These are phyloP conservation scores for Fusarium sp. DNA, from an alignment of 2,329 filamentous ascomycete genomes.

Conservation along the genomic window DNA sequence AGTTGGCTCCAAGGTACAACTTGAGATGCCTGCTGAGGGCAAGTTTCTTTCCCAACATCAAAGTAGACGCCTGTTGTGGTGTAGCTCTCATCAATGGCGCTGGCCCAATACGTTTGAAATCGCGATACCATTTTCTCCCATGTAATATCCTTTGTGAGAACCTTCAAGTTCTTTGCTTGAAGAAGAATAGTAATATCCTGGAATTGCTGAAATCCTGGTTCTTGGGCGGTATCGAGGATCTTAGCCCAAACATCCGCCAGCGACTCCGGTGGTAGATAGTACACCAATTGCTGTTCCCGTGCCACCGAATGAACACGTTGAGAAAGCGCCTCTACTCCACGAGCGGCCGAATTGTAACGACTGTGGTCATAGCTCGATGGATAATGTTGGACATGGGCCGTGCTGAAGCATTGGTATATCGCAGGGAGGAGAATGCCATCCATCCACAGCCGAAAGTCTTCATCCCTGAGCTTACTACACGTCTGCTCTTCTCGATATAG, in stretches of 20 bases:
- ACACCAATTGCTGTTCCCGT: neutral
- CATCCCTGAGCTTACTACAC: neutral
- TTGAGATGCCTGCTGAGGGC: neutral
- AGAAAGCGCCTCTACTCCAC: neutral
- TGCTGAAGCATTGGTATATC: neutral
- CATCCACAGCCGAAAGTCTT: neutral
- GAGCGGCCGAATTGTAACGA: neutral
- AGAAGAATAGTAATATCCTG: neutral
- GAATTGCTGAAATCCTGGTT: neutral
- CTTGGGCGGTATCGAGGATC: neutral
- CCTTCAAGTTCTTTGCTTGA: neutral
- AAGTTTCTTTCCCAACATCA: neutral
- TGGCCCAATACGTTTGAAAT: neutral
- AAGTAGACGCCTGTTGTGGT: neutral
- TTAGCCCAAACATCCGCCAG: neutral
- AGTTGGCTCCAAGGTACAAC: neutral
- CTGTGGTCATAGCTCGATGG: neutral
- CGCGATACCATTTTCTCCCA: neutral
- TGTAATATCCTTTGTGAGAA: neutral
- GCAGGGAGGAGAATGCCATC: neutral
- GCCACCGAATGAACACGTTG: neutral
- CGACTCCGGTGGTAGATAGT: neutral
- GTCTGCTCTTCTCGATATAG: neutral
- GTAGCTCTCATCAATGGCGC: neutral
- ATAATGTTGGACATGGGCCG: neutral